phyloP scores from a whole-genome alignment of 768 basidiomycete genomes.

The Psilocybe cubensis region DNA sequence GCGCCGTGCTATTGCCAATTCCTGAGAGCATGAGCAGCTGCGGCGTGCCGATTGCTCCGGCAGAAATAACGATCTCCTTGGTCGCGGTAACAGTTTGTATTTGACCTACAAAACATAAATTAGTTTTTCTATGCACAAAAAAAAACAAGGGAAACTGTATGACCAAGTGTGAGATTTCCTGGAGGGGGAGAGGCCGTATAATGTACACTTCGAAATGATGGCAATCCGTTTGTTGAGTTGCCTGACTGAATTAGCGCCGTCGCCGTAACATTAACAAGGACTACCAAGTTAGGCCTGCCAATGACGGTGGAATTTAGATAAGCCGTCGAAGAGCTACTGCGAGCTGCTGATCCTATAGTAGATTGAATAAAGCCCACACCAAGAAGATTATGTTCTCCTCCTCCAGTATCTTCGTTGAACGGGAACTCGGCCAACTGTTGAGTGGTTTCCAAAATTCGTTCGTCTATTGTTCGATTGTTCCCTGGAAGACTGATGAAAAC shows the following conservation, averaged over 20 bases:
- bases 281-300: slow-evolving; percentile 35
- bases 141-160: too few species aligned
- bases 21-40: slow-evolving; percentile 36
- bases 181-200: neutral
- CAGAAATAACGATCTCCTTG: slow-evolving; percentile 40
- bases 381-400: slow-evolving; percentile 28
- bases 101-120: too few species aligned
- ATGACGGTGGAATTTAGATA: slow-evolving; percentile 35
- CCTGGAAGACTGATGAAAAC: slow-evolving; percentile 34
- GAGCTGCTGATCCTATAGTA: slow-evolving; percentile 29
- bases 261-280: slow-evolving; percentile 35
- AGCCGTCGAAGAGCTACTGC: slow-evolving; percentile 38
- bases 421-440: slow-evolving; percentile 35
- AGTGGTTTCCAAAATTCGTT: slow-evolving; percentile 35
- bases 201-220: neutral
- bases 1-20: slow-evolving; percentile 30
- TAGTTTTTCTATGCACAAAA: too few species aligned
- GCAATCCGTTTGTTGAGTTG: neutral
- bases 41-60: slow-evolving; percentile 38
- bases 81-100: slow-evolving; percentile 20
- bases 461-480: slow-evolving; percentile 30
- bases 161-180: too few species aligned
- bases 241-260: slow-evolving; percentile 13
- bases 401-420: slow-evolving; percentile 36
- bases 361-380: slow-evolving; percentile 38